Percentiles rank a stretch among this genome's conserved stretches.
Evolutionary conservation across 2,329 filamentous ascomycete genomes (phyloP).

Genomic region (Sporothrix curviconia): DNA sequence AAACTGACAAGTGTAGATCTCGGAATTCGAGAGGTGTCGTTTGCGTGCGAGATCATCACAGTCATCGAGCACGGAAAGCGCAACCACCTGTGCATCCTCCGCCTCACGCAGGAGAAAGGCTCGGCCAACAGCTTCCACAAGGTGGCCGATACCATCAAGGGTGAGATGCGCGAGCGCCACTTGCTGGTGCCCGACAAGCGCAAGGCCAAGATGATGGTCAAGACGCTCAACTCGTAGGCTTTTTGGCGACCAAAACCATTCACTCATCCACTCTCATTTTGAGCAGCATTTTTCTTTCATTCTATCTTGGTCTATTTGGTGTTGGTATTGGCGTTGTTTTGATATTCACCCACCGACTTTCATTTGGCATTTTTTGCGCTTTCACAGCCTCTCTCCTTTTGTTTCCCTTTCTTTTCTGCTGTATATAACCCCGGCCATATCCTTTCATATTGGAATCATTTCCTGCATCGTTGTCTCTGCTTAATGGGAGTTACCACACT

Average conservation of each 20-base stretch:
- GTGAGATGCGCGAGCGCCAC: conserved; percentile 57
- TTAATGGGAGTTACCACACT: not conserved
- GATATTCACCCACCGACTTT: not conserved
- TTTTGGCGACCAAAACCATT: no score
- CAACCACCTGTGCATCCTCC: conserved; percentile 69
- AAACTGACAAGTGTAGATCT: conserved; percentile 45
- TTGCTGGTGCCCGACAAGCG: conserved; percentile 62
- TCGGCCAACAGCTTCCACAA: conserved; percentile 83
- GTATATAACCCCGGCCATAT: not conserved
- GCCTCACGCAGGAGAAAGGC: conserved; percentile 86
- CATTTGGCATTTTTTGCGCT: not conserved
- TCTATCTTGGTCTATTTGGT: not conserved
- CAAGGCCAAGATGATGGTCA: conserved; percentile 67
- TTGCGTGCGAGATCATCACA: conserved; percentile 81
- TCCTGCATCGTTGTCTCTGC: not conserved
- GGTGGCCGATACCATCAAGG: conserved; percentile 69
- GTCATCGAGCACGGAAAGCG: conserved; percentile 79
- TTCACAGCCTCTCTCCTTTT: not conserved
- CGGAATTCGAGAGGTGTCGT: conserved; percentile 77
- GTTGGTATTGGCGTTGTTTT: not conserved
- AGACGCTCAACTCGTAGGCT: conserved; percentile 49
- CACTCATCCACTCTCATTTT: not conserved
- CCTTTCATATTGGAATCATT: not conserved
- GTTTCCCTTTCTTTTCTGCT: not conserved
- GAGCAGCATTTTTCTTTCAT: not conserved